Conservation (phyloP, 2,329 filamentous ascomycete genomes). For the Arthroderma uncinatum region DNA sequence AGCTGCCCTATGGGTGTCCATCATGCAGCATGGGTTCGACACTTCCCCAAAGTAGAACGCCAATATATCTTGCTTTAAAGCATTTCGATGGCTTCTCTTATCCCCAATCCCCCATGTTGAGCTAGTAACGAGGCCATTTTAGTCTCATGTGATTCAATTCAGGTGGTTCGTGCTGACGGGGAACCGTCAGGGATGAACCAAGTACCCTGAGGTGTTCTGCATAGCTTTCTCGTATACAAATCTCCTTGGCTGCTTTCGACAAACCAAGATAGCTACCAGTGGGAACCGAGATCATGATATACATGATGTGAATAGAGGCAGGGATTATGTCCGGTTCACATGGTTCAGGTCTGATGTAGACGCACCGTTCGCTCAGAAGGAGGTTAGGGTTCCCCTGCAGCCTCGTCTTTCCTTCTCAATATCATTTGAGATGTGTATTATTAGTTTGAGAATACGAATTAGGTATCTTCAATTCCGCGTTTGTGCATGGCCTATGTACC, state of each 20-base stretch:
- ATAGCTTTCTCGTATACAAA: background rate
- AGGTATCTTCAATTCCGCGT: background rate
- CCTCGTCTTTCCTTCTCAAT: background rate
- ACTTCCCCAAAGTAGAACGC: background rate
- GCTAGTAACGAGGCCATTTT: background rate
- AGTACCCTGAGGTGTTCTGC: background rate
- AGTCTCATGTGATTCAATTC: conserved; percentile 3
- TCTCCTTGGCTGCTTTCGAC: background rate
- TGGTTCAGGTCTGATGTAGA: background rate
- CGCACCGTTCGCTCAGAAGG: background rate
- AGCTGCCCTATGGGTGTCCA: background rate
- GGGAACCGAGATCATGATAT: background rate
- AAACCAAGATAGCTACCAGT: background rate
- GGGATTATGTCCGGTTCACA: background rate
- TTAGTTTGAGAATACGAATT: conserved; percentile 2
- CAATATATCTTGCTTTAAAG: background rate
- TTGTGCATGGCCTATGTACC: background rate
- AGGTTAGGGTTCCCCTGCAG: background rate
- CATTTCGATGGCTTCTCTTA: background rate
- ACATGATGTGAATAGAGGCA: background rate
- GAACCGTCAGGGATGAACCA: background rate
- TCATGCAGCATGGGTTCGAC: background rate
- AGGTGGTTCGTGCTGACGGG: conserved; percentile 2
- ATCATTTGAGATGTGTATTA: background rate
- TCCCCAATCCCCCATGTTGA: background rate